phyloP scores from a whole-genome alignment of 116 monocot species.

The Posidonia oceanica region DNA sequence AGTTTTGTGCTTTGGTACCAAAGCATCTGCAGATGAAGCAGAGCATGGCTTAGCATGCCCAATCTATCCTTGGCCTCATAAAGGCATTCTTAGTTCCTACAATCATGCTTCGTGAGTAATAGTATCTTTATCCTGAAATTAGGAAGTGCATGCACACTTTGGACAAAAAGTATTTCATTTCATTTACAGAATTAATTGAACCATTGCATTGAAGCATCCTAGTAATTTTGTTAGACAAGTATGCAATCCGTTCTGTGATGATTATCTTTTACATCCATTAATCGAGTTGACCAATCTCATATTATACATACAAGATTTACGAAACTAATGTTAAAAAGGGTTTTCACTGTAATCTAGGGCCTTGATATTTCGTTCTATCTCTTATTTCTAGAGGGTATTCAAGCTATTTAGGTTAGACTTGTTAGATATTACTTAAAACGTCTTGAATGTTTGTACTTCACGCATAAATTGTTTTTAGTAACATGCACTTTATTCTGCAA shows the following conservation, averaged over 20 bases:
- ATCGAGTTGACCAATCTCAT: too few species aligned
- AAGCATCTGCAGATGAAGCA: constrained; percentile 94
- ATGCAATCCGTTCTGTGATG: too few species aligned
- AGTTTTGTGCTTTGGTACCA: constrained; percentile 61
- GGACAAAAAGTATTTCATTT: neutral
- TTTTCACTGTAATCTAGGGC: too few species aligned
- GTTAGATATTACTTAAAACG: neutral
- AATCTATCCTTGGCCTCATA: constrained; percentile 91
- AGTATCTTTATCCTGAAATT: neutral
- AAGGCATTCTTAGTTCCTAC: constrained; percentile 92
- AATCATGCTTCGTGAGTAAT: constrained; percentile 89
- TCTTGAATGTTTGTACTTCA: neutral
- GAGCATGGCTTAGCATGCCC: constrained; percentile 82
- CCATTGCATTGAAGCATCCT: too few species aligned
- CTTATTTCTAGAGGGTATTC: too few species aligned
- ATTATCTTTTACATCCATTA: too few species aligned
- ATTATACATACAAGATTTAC: too few species aligned
- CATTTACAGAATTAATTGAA: too few species aligned
- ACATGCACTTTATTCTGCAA: neutral
- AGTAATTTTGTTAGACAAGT: too few species aligned
- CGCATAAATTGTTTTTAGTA: neutral
- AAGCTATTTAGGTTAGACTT: neutral
- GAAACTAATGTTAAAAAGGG: too few species aligned
- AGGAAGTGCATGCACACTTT: neutral
- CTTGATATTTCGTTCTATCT: too few species aligned